These are phyloP conservation scores for Russula sp. DNA, from an alignment of 768 basidiomycete genomes.

Conservation along the genomic window DNA sequence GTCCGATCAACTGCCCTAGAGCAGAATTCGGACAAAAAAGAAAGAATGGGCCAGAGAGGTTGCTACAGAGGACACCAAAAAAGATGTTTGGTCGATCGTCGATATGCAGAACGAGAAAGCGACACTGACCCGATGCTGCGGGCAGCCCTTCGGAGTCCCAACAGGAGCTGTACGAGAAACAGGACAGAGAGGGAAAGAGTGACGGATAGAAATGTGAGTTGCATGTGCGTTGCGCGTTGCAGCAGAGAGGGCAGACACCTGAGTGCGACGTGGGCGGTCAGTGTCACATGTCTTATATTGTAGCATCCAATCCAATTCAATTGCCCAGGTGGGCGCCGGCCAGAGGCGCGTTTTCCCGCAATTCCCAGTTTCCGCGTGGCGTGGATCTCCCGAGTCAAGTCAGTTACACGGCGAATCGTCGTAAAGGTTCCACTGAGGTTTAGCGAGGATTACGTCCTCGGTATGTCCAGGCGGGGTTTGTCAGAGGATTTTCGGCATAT, in stretches of 20 bases:
- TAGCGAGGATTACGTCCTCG: too few relatives aligned
- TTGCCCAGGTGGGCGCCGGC: too few relatives aligned
- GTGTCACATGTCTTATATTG: too few relatives aligned
- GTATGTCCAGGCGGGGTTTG: too few relatives aligned
- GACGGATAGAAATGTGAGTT: neutral
- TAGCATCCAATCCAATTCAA: too few relatives aligned
- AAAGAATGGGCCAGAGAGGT: slow-evolving; percentile 2
- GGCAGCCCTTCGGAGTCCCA: slow-evolving; percentile 1
- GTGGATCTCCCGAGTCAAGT: too few relatives aligned
- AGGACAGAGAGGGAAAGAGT: neutral
- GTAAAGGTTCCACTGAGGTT: too few relatives aligned
- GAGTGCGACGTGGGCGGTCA: neutral
- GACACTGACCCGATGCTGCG: slow-evolving; percentile 2
- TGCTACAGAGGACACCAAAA: neutral
- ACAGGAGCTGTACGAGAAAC: neutral
- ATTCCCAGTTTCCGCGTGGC: too few relatives aligned
- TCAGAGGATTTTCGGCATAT: too few relatives aligned
- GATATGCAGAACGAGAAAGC: too few relatives aligned
- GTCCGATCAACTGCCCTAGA: neutral
- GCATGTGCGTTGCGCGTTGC: slow-evolving; percentile 3
- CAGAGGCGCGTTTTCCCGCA: too few relatives aligned
- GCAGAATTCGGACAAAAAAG: neutral
- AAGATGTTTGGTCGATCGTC: neutral
- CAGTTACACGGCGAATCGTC: too few relatives aligned
- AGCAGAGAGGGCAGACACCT: neutral